phyloP scores from a whole-genome alignment of 176 grass and related monocot species.

The Bolboschoenus planiculmis region DNA sequence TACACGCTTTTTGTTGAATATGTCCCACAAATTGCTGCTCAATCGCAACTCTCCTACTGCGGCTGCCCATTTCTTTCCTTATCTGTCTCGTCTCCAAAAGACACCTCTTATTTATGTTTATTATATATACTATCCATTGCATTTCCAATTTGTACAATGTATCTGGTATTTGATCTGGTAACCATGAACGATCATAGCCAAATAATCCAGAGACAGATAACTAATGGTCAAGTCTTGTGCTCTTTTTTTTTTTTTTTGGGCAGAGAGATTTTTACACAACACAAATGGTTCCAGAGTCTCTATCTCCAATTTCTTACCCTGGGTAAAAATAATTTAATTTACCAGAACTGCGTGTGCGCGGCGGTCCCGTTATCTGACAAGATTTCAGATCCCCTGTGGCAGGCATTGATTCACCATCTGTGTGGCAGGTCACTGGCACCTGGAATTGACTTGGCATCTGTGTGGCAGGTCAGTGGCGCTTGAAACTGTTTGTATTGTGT shows the following conservation, averaged over 20 bases:
- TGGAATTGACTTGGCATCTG: background rate
- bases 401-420: background rate
- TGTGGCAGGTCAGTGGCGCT: background rate
- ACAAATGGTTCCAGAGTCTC: too few species aligned
- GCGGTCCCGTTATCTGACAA: constrained; percentile 4
- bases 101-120: too few species aligned
- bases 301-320: background rate
- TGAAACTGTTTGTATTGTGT: background rate
- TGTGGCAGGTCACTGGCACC: background rate
- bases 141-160: background rate
- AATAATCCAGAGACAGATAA: background rate
- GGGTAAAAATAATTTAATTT: background rate
- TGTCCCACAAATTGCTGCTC: background rate
- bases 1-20: background rate
- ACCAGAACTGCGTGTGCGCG: background rate
- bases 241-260: too few species aligned
- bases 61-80: background rate
- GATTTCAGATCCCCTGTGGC: background rate
- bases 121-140: too few species aligned
- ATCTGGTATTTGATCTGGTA: background rate
- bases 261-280: too few species aligned
- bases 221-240: background rate
- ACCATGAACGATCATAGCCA: too few species aligned
- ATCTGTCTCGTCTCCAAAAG: background rate
- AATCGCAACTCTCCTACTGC: background rate